Conservation (phyloP, 352 stramenopile genomes). For the Ochromonadaceae sp. region DNA sequence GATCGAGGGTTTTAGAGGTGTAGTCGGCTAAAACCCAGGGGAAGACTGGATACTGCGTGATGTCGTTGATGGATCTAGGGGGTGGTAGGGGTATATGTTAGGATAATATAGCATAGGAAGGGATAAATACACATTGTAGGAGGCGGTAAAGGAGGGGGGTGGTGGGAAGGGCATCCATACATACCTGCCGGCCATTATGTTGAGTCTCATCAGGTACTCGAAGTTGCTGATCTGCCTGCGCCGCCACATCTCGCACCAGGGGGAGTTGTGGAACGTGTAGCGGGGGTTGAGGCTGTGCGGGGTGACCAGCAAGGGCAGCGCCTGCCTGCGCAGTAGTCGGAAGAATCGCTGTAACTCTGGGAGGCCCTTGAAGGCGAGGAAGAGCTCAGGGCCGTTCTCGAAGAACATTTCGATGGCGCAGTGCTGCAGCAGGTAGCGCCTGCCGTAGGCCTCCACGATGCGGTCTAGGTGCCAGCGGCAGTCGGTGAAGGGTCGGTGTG, state of each 20-base stretch:
- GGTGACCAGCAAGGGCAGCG: slow-evolving; percentile 5
- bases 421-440: slow-evolving; percentile 47
- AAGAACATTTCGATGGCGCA: slow-evolving; percentile 60
- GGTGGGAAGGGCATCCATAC: slow-evolving; percentile 45
- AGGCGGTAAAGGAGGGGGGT: too few relatives aligned
- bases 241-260: slow-evolving; percentile 48
- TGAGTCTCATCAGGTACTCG: slow-evolving; percentile 89
- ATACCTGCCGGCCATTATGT: slow-evolving; percentile 75
- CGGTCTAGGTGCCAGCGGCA: slow-evolving; percentile 41
- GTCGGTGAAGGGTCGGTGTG: neutral
- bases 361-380: slow-evolving; percentile 35
- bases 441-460: slow-evolving; percentile 44
- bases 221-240: slow-evolving; percentile 69
- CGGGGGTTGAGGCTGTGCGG: slow-evolving; percentile 35
- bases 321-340: slow-evolving; percentile 11
- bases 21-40: slow-evolving; percentile 96
- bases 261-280: slow-evolving; percentile 42
- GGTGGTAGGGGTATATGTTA: too few relatives aligned
- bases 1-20: slow-evolving; percentile 62
- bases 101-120: too few relatives aligned
- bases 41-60: slow-evolving; percentile 96
- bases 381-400: slow-evolving; percentile 38
- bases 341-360: slow-evolving; percentile 17
- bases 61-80: slow-evolving; percentile 62
- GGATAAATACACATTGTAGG: too few relatives aligned